Conservation (phyloP, 495 filamentous ascomycete genomes). For the Penicillium arizonense region DNA sequence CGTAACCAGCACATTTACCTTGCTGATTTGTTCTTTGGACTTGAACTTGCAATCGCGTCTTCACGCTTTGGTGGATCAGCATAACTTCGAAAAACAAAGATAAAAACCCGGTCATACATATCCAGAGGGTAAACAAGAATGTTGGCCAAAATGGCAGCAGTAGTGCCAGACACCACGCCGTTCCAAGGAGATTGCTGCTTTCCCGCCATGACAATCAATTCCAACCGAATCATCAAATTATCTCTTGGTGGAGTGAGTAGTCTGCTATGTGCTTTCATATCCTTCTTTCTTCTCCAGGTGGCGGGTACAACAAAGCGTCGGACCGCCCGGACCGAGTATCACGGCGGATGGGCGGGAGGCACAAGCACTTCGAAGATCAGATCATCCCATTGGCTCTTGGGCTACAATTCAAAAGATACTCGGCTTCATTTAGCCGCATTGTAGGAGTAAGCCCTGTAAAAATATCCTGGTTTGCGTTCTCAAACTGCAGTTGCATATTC, state of each 20-base stretch:
- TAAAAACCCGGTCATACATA: conserved; percentile 2
- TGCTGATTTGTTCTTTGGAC: background rate
- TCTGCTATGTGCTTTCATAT: background rate
- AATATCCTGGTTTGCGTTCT: conserved; percentile 1
- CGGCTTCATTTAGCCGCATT: conserved; percentile 20
- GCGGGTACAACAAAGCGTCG: background rate
- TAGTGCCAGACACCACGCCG: conserved; percentile 12
- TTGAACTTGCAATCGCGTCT: conserved; percentile 14
- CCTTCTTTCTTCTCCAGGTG: background rate
- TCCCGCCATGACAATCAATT: background rate
- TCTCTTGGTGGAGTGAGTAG: too few relatives aligned
- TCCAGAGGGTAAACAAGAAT: conserved; percentile 15
- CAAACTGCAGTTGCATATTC: background rate
- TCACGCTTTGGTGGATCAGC: background rate
- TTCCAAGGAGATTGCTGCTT: conserved; percentile 14
- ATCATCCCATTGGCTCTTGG: conserved; percentile 4
- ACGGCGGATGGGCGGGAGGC: too few relatives aligned
- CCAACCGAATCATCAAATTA: too few relatives aligned
- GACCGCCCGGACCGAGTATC: conserved; percentile 11
- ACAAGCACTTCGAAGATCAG: background rate
- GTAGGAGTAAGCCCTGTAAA: conserved; percentile 11
- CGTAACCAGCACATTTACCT: background rate
- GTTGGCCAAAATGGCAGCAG: conserved; percentile 15
- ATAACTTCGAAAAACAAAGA: background rate
- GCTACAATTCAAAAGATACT: conserved; percentile 18